Conservation (phyloP, 441 rosid species). For the Adansonia madagascariensis region DNA sequence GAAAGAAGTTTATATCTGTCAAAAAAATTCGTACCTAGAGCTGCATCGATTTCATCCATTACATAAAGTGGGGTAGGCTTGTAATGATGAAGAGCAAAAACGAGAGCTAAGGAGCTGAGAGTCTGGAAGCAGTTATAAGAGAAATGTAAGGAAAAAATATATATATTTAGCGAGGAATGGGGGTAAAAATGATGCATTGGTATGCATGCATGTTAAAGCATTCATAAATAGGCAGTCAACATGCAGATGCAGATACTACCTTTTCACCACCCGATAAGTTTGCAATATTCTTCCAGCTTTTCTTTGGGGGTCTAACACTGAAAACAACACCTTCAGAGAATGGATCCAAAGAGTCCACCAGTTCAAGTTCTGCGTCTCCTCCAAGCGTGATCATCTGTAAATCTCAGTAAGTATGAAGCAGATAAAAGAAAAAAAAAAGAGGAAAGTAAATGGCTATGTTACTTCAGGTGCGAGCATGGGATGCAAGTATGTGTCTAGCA, state of each 20-base stretch:
- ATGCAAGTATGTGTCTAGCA: no score
- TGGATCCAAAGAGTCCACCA: conserved; percentile 98
- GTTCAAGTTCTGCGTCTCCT: conserved; percentile 97
- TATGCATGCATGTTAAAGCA: conserved; percentile 17
- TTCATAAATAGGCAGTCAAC: not conserved
- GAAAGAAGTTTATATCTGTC: not conserved
- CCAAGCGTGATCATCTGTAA: conserved; percentile 95
- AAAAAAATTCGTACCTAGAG: not conserved
- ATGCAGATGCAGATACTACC: conserved; percentile 42
- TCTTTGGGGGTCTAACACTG: conserved; percentile 99
- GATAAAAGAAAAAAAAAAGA: not conserved
- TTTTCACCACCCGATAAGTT: conserved; percentile 98
- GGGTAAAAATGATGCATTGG: not conserved
- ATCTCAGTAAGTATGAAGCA: conserved; percentile 19
- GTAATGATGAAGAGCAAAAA: conserved; percentile 98
- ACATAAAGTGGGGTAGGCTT: conserved; percentile 98
- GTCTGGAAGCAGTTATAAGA: conserved; percentile 58
- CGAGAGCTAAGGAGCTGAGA: conserved; percentile 93
- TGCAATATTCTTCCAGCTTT: conserved; percentile 96
- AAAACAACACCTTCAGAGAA: conserved; percentile 98
- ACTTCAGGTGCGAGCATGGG: no score
- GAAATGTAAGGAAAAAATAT: conserved; percentile 18
- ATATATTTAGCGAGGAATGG: not conserved
- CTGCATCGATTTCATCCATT: conserved; percentile 96
- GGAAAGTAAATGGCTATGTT: no score